These are phyloP conservation scores for Rubia occidens DNA, from an alignment of 305 asterid genomes.

Conservation along the genomic window DNA sequence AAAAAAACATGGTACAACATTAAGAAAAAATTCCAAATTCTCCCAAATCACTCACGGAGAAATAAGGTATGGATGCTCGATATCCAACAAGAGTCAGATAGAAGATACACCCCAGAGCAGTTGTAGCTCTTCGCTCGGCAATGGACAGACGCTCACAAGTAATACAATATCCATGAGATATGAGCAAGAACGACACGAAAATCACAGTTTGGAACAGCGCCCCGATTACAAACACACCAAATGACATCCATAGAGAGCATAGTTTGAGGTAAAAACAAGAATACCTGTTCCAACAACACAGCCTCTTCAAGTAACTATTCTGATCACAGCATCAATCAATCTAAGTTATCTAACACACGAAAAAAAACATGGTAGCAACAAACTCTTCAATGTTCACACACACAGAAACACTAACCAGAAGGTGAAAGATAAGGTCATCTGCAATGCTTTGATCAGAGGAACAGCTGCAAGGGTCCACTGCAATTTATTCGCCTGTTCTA, in stretches of 20 bases:
- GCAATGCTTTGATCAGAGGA: constrained; percentile 68
- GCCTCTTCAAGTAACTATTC: background rate
- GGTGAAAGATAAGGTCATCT: constrained; percentile 62
- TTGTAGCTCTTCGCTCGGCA: constrained; percentile 55
- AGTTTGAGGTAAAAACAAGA: constrained; percentile 47
- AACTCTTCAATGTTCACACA: background rate
- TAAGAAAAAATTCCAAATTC: background rate
- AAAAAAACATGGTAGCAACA: background rate
- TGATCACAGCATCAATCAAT: background rate
- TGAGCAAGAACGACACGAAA: constrained; percentile 57
- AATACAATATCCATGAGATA: constrained; percentile 78
- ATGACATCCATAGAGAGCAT: constrained; percentile 89
- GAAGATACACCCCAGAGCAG: constrained; percentile 50
- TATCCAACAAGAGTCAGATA: constrained; percentile 79
- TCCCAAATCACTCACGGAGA: constrained; percentile 46
- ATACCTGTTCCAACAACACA: constrained; percentile 40
- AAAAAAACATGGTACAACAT: background rate
- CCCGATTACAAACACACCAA: constrained; percentile 77
- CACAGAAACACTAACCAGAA: constrained; percentile 47
- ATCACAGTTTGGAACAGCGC: constrained; percentile 57
- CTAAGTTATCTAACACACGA: background rate
- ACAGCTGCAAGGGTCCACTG: constrained; percentile 81
- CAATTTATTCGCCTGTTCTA: constrained; percentile 63
- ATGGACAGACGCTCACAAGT: constrained; percentile 68
- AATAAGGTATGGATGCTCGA: constrained; percentile 73